These are phyloP conservation scores for Carallia pectinifolia DNA, from an alignment of 345 rosid genomes.

Conservation along the genomic window DNA sequence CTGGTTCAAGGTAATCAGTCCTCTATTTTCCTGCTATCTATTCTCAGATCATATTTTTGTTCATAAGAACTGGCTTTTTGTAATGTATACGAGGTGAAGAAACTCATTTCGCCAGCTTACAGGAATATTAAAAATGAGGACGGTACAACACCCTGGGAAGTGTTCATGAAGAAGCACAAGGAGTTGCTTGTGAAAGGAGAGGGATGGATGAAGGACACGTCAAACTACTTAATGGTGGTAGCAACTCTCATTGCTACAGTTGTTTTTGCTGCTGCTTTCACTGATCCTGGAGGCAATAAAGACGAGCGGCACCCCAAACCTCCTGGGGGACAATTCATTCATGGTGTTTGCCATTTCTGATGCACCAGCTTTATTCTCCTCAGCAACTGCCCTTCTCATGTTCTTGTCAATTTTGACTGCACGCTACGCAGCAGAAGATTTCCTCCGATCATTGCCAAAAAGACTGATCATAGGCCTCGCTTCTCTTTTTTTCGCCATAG, in stretches of 20 bases:
- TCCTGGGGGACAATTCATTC: not conserved
- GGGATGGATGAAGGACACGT: slow-evolving; percentile 17
- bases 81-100: slow-evolving; percentile 21
- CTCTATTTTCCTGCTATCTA: not conserved
- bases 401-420: slow-evolving; percentile 13
- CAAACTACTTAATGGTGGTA: slow-evolving; percentile 16
- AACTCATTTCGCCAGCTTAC: slow-evolving; percentile 2
- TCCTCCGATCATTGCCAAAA: slow-evolving; percentile 10
- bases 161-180: slow-evolving; percentile 11
- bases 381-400: slow-evolving; percentile 2
- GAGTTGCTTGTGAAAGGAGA: slow-evolving; percentile 8
- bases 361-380: slow-evolving; percentile 8
- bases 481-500: slow-evolving; percentile 7
- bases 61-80: not conserved
- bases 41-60: not conserved
- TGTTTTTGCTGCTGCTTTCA: slow-evolving; percentile 12
- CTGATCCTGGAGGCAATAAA: slow-evolving; percentile 5
- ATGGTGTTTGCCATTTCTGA: slow-evolving; percentile 12
- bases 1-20: slow-evolving; percentile 18
- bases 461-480: slow-evolving; percentile 16
- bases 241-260: slow-evolving; percentile 16
- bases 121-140: slow-evolving; percentile 4
- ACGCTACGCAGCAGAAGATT: slow-evolving; percentile 10
- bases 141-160: slow-evolving; percentile 1
- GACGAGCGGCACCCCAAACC: not conserved